Evolutionary conservation across 164 flowering plant species (phyloP), one percentile per base, ranked within the genome.

Genomic region (Brasenia schreberi): DNA sequence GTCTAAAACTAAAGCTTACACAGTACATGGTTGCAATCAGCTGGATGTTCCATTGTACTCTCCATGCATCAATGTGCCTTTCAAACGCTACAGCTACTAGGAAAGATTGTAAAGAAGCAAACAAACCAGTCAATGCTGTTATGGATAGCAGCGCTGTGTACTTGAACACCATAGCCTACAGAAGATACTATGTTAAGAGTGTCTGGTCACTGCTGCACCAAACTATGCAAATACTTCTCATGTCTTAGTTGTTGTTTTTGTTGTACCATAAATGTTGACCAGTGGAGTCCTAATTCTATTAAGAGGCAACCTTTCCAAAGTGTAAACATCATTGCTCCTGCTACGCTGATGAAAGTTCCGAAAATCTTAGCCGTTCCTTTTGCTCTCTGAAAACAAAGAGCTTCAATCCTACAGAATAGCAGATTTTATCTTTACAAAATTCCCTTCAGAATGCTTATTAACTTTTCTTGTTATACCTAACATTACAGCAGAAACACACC

Each of bases 301-400:
- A 60, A 60, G 19, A 6, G 62, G 62, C 1, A n/a, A 9, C 62
- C 76, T 71, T 76, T 77, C 81, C 81, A 83, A 66, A 83, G 77
- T 19, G 82, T 82, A 66, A 82, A 80, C 19, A 71, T n/a, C 6
- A 82, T 73, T 27, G 83, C 78, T 7, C 84, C 86, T 5, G 72
- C 69, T 39, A 81, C 62, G 69, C 82, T 80, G 27, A 73, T 60
- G 4, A 81, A 5, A 5, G 82, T 67, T 5, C 86, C 82, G 19
- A 76, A 18, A 43, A 83, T 70, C 77, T 83, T 83, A 5, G 81
- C 81, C 64, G 59, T 66, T 4, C 84, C 79, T 11, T 71, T 60
- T n/a, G 19, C 66, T 45, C 66, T 74, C 19, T 18, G 53, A 9
- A 79, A 65, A 58, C 49, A 62, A 59, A 77, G 66, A 60, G 72